Conservation (phyloP, 2,329 filamentous ascomycete species). For the Thielaviopsis musarum region DNA sequence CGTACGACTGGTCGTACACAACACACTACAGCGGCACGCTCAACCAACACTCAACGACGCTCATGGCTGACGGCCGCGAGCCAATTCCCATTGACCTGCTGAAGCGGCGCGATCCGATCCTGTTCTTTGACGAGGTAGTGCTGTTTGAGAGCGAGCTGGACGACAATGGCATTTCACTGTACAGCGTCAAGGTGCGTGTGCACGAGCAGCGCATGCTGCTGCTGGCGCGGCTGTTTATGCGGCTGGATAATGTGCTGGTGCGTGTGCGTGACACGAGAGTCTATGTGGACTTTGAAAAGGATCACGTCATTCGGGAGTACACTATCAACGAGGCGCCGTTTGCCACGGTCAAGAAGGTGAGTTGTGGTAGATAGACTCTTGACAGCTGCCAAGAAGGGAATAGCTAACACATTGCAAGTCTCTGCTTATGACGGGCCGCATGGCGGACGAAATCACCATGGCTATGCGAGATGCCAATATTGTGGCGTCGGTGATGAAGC, state of each 20-base stretch:
- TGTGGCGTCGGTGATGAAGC: constrained; percentile 44
- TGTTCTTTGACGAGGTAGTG: constrained; percentile 93
- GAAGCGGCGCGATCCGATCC: constrained; percentile 76
- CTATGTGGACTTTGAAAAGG: constrained; percentile 72
- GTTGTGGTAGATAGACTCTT: too few relatives aligned
- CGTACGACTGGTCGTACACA: constrained; percentile 96
- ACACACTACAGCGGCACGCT: constrained; percentile 70
- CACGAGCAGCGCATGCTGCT: constrained; percentile 81
- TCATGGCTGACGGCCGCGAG: constrained; percentile 4
- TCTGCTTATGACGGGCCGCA: constrained; percentile 26
- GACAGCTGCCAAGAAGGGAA: too few relatives aligned
- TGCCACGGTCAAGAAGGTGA: constrained; percentile 54
- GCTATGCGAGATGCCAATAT: constrained; percentile 67
- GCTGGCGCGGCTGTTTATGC: constrained; percentile 76
- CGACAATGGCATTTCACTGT: constrained; percentile 85
- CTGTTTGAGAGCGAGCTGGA: constrained; percentile 96
- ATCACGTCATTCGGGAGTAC: constrained; percentile 75
- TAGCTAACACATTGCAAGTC: not conserved
- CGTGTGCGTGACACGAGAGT: constrained; percentile 78
- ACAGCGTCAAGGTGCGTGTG: constrained; percentile 81
- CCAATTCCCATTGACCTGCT: constrained; percentile 75
- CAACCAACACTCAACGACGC: constrained; percentile 16
- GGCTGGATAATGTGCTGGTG: constrained; percentile 77
- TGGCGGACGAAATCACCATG: constrained; percentile 57
- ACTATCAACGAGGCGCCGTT: constrained; percentile 74